These are phyloP conservation scores for Eucalyptus paniculata DNA, from an alignment of 345 rosid genomes.

Conservation along the genomic window DNA sequence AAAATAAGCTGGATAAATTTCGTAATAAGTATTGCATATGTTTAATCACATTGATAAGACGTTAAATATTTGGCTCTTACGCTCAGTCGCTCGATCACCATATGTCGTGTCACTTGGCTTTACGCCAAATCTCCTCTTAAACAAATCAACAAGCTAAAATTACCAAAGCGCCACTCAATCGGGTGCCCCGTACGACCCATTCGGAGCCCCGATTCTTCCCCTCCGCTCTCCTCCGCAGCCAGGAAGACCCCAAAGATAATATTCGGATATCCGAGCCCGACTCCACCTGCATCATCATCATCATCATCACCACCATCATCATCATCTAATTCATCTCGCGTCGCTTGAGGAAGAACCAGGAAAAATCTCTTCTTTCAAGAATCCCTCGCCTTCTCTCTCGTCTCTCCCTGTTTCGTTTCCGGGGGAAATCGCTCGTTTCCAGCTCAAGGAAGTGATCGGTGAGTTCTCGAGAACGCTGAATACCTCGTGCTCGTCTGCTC, in stretches of 20 bases:
- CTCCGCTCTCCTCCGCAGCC: neutral
- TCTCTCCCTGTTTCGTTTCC: neutral
- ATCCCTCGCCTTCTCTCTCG: neutral
- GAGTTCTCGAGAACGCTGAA: neutral
- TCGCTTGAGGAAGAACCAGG: neutral
- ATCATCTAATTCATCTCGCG: neutral
- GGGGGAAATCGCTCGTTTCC: neutral
- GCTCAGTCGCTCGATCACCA: neutral
- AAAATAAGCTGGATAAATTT: neutral
- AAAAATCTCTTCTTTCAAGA: neutral
- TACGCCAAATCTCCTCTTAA: neutral
- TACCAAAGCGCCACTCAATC: neutral
- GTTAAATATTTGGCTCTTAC: neutral
- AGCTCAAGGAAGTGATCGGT: neutral
- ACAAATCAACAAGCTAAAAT: neutral
- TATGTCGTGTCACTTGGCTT: neutral
- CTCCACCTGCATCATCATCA: neutral
- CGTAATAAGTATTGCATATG: fast-evolving
- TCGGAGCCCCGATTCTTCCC: neutral
- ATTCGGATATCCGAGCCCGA: neutral
- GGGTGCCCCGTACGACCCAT: neutral
- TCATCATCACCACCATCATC: neutral
- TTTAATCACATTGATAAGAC: neutral
- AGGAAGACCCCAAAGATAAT: neutral
- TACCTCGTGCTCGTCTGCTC: neutral